These are phyloP conservation scores for Tulasnella sp. DNA, from an alignment of 768 basidiomycete species.

Conservation along the genomic window DNA sequence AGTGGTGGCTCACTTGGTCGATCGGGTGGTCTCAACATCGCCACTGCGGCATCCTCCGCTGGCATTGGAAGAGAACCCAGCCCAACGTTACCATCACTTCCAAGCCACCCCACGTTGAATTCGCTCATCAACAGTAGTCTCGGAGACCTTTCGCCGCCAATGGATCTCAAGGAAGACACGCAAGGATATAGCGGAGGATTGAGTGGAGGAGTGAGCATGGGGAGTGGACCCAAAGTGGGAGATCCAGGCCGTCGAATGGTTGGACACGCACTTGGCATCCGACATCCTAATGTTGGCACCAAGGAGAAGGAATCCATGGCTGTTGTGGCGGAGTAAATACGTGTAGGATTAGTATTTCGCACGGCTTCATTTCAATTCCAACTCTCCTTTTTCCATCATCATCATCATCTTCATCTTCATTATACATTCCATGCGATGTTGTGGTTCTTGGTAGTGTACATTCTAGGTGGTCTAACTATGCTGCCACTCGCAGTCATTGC, in stretches of 20 bases:
- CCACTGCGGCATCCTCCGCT: neutral
- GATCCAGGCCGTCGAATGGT: slow-evolving; percentile 85
- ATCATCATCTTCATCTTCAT: slow-evolving; percentile 4
- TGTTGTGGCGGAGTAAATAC: slow-evolving; percentile 23
- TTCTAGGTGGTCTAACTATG: slow-evolving; percentile 83
- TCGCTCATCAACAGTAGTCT: slow-evolving; percentile 69
- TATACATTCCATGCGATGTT: neutral
- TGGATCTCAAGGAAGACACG: slow-evolving; percentile 5
- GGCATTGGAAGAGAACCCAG: slow-evolving; percentile 41
- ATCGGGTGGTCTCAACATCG: slow-evolving; percentile 3
- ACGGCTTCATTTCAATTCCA: neutral
- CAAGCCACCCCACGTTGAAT: slow-evolving; percentile 73
- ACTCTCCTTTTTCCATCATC: neutral
- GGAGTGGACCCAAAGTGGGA: slow-evolving; percentile 76
- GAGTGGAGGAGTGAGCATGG: slow-evolving; percentile 22
- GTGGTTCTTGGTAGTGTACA: slow-evolving; percentile 60
- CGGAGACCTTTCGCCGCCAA: slow-evolving; percentile 29
- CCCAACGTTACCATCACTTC: slow-evolving; percentile 67
- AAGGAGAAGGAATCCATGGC: slow-evolving; percentile 22
- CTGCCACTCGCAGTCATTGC: slow-evolving; percentile 58
- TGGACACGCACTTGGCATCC: slow-evolving; percentile 68
- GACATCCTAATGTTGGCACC: slow-evolving; percentile 56
- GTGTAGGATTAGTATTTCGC: slow-evolving; percentile 12
- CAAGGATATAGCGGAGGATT: slow-evolving; percentile 7
- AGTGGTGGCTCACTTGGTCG: slow-evolving; percentile 16